Conservation (phyloP, 495 filamentous ascomycete genomes). For the Neurospora pannonica region DNA sequence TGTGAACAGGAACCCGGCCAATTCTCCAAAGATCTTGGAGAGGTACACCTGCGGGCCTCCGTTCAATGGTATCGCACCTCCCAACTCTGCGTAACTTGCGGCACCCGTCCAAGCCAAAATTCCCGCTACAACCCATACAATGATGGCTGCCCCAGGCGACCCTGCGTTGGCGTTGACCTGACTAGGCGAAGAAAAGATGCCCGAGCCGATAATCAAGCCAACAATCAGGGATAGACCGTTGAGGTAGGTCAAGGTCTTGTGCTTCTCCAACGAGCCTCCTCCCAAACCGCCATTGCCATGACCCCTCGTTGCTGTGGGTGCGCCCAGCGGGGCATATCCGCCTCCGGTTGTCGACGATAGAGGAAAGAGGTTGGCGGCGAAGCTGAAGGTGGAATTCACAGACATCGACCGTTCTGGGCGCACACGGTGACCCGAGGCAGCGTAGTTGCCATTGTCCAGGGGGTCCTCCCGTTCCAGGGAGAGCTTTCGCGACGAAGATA, state of each 20-base stretch:
- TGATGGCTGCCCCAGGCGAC: constrained; percentile 80
- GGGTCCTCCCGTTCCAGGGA: constrained; percentile 84
- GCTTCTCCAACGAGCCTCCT: constrained; percentile 68
- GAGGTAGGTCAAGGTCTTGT: constrained; percentile 89
- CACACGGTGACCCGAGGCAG: constrained; percentile 27
- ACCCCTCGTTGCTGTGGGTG: constrained; percentile 45
- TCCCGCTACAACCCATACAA: constrained; percentile 86
- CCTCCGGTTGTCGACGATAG: constrained; percentile 70
- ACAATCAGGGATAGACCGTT: constrained; percentile 88
- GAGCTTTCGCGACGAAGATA: constrained; percentile 82
- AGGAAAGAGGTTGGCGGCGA: constrained; percentile 81
- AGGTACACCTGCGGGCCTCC: constrained; percentile 90
- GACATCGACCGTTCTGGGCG: constrained; percentile 67
- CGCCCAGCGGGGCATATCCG: constrained; percentile 72
- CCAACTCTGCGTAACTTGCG: constrained; percentile 90
- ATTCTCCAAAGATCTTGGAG: constrained; percentile 89
- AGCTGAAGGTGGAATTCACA: constrained; percentile 88
- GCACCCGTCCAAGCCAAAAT: constrained; percentile 93
- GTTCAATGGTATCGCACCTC: constrained; percentile 91
- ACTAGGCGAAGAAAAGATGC: constrained; percentile 90
- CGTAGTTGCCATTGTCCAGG: constrained; percentile 50
- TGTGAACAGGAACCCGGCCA: constrained; percentile 84
- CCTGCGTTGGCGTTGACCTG: constrained; percentile 91
- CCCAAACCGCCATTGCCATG: constrained; percentile 36
- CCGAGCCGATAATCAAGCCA: constrained; percentile 91